phyloP scores from a whole-genome alignment of 169 alveolate species.

The Cryptosporidium sp. region DNA sequence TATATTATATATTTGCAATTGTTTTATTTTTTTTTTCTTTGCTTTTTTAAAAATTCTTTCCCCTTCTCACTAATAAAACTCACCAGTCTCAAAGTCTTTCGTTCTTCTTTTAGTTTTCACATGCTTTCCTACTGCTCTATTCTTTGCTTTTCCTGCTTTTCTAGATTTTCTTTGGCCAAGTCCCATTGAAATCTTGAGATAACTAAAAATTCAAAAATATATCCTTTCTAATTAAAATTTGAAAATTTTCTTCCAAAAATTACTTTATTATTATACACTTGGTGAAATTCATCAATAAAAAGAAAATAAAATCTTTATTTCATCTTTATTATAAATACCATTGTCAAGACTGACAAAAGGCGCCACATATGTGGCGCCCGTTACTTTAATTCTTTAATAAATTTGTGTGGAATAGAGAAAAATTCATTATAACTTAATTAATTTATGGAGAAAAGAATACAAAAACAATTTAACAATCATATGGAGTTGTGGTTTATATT shows the following conservation, averaged over 20 bases:
- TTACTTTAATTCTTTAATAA: background rate
- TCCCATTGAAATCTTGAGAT: conserved; percentile 6
- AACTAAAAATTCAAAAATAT: background rate
- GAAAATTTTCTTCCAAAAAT: background rate
- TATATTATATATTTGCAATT: no score
- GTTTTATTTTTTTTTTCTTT: no score
- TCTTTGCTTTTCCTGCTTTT: conserved; percentile 34
- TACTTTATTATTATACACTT: background rate
- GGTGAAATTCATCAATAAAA: no score
- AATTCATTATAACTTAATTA: background rate
- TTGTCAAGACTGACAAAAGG: conserved; percentile 22
- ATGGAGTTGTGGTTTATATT: no score
- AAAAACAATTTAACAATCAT: background rate
- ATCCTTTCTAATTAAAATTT: background rate
- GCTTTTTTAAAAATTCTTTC: background rate
- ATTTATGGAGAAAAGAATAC: background rate
- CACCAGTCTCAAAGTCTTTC: conserved; percentile 72
- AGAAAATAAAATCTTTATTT: background rate
- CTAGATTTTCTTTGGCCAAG: conserved; percentile 65
- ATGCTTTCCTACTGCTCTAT: conserved; percentile 34
- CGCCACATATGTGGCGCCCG: conserved; percentile 26
- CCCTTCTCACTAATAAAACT: background rate
- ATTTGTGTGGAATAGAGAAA: conserved; percentile 14
- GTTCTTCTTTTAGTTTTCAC: conserved; percentile 65
- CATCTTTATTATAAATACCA: background rate